phyloP scores from a whole-genome alignment of 208 protist species.

The Leishmania tarentolae region DNA sequence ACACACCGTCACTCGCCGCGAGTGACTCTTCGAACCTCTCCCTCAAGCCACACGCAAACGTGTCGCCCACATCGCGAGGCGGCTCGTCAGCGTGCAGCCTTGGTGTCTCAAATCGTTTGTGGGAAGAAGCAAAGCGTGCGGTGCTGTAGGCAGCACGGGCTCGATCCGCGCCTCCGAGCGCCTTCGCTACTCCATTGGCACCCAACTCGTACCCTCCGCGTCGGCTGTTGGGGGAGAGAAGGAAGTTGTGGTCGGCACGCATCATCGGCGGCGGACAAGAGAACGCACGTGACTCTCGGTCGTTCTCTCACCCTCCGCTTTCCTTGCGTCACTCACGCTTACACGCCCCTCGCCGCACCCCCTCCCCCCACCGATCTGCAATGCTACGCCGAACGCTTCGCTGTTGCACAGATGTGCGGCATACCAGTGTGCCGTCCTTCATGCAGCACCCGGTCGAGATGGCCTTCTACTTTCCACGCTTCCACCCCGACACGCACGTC shows the following conservation, averaged over 20 bases:
- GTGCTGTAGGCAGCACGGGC: background rate
- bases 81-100: background rate
- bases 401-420: constrained; percentile 35
- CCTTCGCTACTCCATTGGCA: no score
- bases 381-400: constrained; percentile 50
- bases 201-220: no score
- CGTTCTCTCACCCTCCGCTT: background rate
- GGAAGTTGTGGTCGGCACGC: background rate
- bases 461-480: constrained; percentile 86
- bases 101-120: background rate
- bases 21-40: background rate
- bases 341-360: background rate
- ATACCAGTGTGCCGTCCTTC: constrained; percentile 61
- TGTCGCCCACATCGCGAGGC: background rate
- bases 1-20: background rate
- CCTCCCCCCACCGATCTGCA: background rate
- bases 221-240: no score
- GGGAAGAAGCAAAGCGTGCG: background rate
- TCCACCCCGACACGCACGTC: constrained; percentile 73
- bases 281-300: no score
- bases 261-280: background rate
- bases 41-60: background rate
- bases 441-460: constrained; percentile 72
- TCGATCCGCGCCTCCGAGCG: no score
- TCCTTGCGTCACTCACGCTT: background rate